Base-by-base conservation (phyloP, 345 rosid species). In the Gossypium longicalyx region DNA sequence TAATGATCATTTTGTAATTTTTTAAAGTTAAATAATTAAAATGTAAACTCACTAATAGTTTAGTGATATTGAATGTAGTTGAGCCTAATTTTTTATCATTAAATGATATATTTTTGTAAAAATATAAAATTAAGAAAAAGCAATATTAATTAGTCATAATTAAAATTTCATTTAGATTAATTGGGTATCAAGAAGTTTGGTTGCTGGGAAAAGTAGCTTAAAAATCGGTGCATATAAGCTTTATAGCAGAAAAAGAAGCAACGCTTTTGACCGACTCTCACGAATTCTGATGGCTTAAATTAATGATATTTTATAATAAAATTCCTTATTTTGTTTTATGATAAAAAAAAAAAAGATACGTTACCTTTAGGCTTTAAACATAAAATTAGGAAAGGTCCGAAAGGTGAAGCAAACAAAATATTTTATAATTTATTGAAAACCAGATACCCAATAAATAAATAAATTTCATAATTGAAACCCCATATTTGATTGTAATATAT, bases 241-340 rank as follows among this genome's bases (percentile, higher is more conserved):
- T 78, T 79, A 62, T 44, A 25, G 65, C 76, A 79, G 77, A 75
- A 82, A 67, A 81, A 79, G 82, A 81, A 70, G 64, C 65, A 70
- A n/a, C 43, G 66, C 82, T 83, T 85, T 85, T 83, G 85, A 85
- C 85, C 82, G 15, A 66, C 71, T 3, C 1, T 25, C 57, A 15
- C 71, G 17, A 11, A 2, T 64, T 13, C 66, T 48, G 64, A 58
- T 23, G 63, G 12, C 16, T 47, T 47, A 47, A 12, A 2, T 51
- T 15, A 51, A 54, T 54, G 0, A 54, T n/a, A 4, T 57, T 58
- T 57, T 22, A 20, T 10, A 10, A 25, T 23, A 38, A 12, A 48
- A 48, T 5, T 5, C 41, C 41, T 5, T 34, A 1, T 34, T 34
- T 34, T 34, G 7, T 34, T 34, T 5, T 34, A 34, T 34, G 41